Percentiles rank a stretch among this genome's conserved stretches.
Conservation (phyloP, 192 early-diverging fungal genomes). For the Ambispora gerdemannii region DNA sequence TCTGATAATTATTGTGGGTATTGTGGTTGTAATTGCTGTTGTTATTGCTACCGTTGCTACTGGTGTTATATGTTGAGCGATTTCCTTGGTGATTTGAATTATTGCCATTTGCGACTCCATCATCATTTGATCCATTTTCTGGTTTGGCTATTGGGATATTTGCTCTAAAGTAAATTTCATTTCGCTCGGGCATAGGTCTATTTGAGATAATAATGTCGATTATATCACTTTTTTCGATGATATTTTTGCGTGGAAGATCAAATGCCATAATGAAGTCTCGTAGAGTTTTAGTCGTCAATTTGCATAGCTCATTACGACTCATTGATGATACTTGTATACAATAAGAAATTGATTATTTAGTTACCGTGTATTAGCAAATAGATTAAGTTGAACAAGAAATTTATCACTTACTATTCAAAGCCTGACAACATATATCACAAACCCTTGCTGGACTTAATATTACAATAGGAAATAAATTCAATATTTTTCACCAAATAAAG, state of each 20-base stretch:
- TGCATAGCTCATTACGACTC: conserved; percentile 29
- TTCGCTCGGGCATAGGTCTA: background rate
- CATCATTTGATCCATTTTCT: background rate
- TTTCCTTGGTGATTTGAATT: background rate
- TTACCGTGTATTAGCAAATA: background rate
- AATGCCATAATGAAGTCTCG: conserved; percentile 36
- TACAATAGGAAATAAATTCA: background rate
- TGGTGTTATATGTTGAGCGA: background rate
- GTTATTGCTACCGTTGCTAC: background rate
- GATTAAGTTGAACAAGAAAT: background rate
- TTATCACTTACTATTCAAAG: conserved; percentile 14
- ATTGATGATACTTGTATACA: conserved; percentile 26
- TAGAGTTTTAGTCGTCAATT: conserved; percentile 30
- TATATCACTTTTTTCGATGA: conserved; percentile 42
- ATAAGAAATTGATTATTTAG: background rate
- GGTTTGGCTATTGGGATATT: conserved; percentile 21
- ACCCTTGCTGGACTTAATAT: background rate
- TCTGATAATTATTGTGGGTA: conserved; percentile 16
- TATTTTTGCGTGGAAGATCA: conserved; percentile 33
- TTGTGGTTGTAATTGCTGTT: no score
- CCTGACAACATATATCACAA: conserved; percentile 7
- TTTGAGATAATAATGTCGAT: conserved; percentile 32
- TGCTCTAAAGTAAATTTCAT: conserved; percentile 18
- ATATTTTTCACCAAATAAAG: background rate
- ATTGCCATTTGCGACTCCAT: background rate